A percentile compares a stretch with the other conserved stretches of the same genome.
Conservation (phyloP, 257 asterid genomes). For the Dorcoceras hygrometricum region DNA sequence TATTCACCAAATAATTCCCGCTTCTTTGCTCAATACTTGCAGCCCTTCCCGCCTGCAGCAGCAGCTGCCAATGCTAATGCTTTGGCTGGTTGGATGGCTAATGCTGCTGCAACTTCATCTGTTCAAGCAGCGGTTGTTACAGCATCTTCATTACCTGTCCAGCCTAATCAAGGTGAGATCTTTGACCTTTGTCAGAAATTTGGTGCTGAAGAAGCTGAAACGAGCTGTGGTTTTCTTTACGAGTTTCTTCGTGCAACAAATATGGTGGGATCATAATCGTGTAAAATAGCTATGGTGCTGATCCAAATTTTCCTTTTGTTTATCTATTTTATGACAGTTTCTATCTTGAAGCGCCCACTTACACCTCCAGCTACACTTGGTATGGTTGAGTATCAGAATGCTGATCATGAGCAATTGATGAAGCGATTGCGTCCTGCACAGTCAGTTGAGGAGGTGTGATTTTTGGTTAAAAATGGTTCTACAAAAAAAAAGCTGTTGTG, state of each 20-base stretch:
- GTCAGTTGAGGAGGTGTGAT: slow-evolving; percentile 86
- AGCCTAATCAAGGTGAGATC: slow-evolving; percentile 74
- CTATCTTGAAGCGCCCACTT: slow-evolving; percentile 84
- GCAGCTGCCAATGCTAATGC: slow-evolving; percentile 85
- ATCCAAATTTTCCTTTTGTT: slow-evolving; percentile 17
- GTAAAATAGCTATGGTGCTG: slow-evolving; percentile 1
- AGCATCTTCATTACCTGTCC: slow-evolving; percentile 83
- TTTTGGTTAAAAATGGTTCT: slow-evolving; percentile 20
- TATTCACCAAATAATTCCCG: slow-evolving; percentile 1
- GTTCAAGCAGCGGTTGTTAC: slow-evolving; percentile 96
- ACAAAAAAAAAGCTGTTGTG: slow-evolving; percentile 3
- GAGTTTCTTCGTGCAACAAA: neutral
- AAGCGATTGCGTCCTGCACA: slow-evolving; percentile 92
- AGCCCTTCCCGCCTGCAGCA: slow-evolving; percentile 90
- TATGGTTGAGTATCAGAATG: slow-evolving; percentile 78
- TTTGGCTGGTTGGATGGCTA: slow-evolving; percentile 98
- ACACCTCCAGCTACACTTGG: slow-evolving; percentile 95
- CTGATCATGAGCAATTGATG: slow-evolving; percentile 94
- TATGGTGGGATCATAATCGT: neutral
- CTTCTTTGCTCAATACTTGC: slow-evolving; percentile 33
- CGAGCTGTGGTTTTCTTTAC: neutral
- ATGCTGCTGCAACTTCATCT: slow-evolving; percentile 92
- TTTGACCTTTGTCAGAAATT: slow-evolving; percentile 8
- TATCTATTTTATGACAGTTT: slow-evolving; percentile 43
- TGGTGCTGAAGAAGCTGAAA: slow-evolving; percentile 20